Evolutionary conservation across 2,329 filamentous ascomycete species (phyloP).

Genomic region (Coleophoma crateriformis): DNA sequence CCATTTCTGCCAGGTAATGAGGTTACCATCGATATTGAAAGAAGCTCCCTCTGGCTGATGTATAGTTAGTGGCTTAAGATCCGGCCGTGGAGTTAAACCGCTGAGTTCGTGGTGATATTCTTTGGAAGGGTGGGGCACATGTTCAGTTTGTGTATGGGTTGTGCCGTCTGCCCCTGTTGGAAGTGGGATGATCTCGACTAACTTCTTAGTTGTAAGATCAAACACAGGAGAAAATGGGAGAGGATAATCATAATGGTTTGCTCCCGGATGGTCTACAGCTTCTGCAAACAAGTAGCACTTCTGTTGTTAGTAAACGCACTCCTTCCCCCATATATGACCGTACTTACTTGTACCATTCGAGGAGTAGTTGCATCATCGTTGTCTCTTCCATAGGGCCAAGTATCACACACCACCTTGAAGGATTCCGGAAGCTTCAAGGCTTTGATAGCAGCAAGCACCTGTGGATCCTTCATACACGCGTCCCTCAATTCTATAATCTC

Average conservation of each 20-base stretch:
- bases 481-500: slow-evolving; percentile 17
- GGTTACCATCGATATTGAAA: slow-evolving; percentile 40
- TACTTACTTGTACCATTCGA: slow-evolving; percentile 16
- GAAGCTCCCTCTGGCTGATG: slow-evolving; percentile 58
- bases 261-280: slow-evolving; percentile 13
- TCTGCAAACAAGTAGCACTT: slow-evolving; percentile 19
- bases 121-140: slow-evolving; percentile 16
- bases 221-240: slow-evolving; percentile 19
- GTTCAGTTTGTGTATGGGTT: neutral
- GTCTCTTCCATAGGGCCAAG: slow-evolving; percentile 21
- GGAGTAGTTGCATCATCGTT: slow-evolving; percentile 12
- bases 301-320: neutral
- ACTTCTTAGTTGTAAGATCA: slow-evolving; percentile 13
- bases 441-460: slow-evolving; percentile 12
- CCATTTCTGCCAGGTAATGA: slow-evolving; percentile 51
- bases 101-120: slow-evolving; percentile 31
- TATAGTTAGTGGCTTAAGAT: slow-evolving; percentile 56
- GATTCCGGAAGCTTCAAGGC: slow-evolving; percentile 13
- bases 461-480: slow-evolving; percentile 13
- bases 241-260: slow-evolving; percentile 20
- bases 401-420: slow-evolving; percentile 17
- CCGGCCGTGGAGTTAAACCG: slow-evolving; percentile 29
- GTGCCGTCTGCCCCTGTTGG: slow-evolving; percentile 12
- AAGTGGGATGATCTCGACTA: slow-evolving; percentile 15
- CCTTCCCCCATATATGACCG: neutral